Conservation (phyloP, 1,139 yeast genomes). For the Yamadazyma diospyri region DNA sequence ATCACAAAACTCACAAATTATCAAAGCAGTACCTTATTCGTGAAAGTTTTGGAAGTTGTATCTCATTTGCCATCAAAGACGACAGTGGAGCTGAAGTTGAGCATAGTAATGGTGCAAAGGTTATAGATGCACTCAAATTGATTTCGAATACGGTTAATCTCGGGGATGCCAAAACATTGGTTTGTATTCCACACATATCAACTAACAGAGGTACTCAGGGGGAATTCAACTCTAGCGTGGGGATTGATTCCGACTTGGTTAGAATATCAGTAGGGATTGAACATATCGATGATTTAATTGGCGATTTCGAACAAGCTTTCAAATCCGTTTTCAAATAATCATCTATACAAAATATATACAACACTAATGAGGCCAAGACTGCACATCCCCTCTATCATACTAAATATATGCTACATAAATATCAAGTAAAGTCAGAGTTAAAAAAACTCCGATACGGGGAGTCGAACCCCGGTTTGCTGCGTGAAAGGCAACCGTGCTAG, state of each 20-base stretch:
- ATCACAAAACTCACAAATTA: conserved; percentile 74
- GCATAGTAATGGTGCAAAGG: conserved; percentile 69
- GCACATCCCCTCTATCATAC: too few relatives aligned
- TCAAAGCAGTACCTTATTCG: conserved; percentile 72
- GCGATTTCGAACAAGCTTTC: conserved; percentile 79
- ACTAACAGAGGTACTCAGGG: conserved; percentile 85
- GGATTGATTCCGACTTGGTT: conserved; percentile 81
- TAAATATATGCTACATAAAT: too few relatives aligned
- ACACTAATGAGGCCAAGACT: too few relatives aligned
- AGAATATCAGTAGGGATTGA: conserved; percentile 89
- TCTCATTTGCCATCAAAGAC: conserved; percentile 82
- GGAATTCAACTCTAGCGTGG: conserved; percentile 55
- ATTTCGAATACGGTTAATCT: conserved; percentile 92
- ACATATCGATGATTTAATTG: conserved; percentile 80
- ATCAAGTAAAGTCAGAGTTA: too few relatives aligned
- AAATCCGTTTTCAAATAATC: conserved; percentile 16
- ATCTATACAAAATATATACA: too few relatives aligned
- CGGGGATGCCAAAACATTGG: conserved; percentile 90
- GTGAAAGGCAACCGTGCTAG: conserved; percentile 82
- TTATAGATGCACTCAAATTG: conserved; percentile 74
- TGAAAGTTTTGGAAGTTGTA: conserved; percentile 79
- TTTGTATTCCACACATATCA: conserved; percentile 90
- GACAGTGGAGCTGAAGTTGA: conserved; percentile 47
- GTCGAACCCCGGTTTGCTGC: conserved; percentile 82
- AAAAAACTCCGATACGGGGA: conserved; percentile 63